Conservation (phyloP, 306 rosid species). For the Dicorynia guianensis region DNA sequence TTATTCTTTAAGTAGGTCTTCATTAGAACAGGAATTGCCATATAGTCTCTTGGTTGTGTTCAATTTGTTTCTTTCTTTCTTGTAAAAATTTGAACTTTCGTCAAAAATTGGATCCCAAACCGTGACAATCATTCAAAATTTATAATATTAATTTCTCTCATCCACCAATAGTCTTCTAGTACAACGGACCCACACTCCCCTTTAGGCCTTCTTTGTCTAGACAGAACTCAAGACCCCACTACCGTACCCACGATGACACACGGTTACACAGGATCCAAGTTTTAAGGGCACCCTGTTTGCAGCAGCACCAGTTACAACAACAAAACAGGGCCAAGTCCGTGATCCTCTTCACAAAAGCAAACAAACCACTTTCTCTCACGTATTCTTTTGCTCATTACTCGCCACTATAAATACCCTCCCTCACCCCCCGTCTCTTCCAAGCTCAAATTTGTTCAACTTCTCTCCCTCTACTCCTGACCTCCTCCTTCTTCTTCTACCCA, state of each 20-base stretch:
- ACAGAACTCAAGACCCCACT: neutral
- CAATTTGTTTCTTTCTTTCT: too few species aligned
- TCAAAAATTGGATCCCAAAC: too few species aligned
- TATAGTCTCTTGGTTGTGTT: too few species aligned
- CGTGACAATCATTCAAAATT: too few species aligned
- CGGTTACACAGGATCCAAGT: conserved; percentile 9
- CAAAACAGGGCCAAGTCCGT: conserved; percentile 40
- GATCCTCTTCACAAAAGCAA: conserved; percentile 28
- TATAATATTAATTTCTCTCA: too few species aligned
- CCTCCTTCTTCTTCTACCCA: neutral
- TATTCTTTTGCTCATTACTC: neutral
- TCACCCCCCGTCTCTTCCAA: conserved; percentile 27
- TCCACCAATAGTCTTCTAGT: too few species aligned
- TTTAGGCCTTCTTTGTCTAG: neutral
- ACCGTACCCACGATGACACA: neutral
- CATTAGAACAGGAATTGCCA: too few species aligned
- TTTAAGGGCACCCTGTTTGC: neutral
- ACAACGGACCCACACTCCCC: neutral
- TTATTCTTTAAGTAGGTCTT: too few species aligned
- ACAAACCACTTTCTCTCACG: conserved; percentile 11
- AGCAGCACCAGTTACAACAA: neutral
- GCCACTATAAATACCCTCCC: conserved; percentile 51
- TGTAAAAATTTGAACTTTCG: too few species aligned
- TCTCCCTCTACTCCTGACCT: neutral
- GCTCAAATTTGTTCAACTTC: conserved; percentile 37